Evolutionary conservation across 495 filamentous ascomycete genomes (phyloP), one percentile per base, ranked within the genome.

Genomic region (Penicillium pulvis): DNA sequence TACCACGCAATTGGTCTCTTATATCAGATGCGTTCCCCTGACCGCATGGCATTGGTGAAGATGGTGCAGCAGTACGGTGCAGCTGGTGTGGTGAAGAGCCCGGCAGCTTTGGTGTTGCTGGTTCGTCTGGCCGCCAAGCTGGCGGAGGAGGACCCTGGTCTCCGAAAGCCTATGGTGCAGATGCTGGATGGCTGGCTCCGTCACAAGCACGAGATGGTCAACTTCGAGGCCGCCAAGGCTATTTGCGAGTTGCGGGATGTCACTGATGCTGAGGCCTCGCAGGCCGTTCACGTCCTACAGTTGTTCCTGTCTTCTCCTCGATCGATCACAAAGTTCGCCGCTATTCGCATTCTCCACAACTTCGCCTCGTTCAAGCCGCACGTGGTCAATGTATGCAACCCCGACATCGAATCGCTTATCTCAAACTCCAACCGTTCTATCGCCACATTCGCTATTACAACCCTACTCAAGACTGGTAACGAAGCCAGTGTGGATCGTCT

Each of bases 171-270:
- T 58, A 96, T 97, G 93, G 91, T 95, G 85, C 85, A 90, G 72
- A 84, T 97, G 68, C 81, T 97, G 71, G 93, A 97, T 75, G 91
- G 93, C 65, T 97, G 92, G 93, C 83, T 97, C 67, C 85, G 94
- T 71, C 93, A 99, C 74, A 99, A 99, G 85, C 92, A 92, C 69
- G 94, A 99, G 69, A 98, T 99, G 95, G 95, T 98, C 73, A 99
- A 97, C 76, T 98, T 99, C 65, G 94, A 99, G 77, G 94, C 94
- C 52, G 95, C 94, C 23, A 98, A 98, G 80, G 91, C 93, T 20
- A 96, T 99, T 70, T 95, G 92, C 74, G 89, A 93, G 65, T 87
- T 98, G 82, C 85, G 86, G 50, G 92, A 98, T 74, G 90, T 97
- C 41, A 91, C 89, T 41, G 95, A 99, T 67, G 87, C 85, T 44